phyloP scores from a whole-genome alignment of 176 grass and related monocot genomes.

The Ensete ventricosum region DNA sequence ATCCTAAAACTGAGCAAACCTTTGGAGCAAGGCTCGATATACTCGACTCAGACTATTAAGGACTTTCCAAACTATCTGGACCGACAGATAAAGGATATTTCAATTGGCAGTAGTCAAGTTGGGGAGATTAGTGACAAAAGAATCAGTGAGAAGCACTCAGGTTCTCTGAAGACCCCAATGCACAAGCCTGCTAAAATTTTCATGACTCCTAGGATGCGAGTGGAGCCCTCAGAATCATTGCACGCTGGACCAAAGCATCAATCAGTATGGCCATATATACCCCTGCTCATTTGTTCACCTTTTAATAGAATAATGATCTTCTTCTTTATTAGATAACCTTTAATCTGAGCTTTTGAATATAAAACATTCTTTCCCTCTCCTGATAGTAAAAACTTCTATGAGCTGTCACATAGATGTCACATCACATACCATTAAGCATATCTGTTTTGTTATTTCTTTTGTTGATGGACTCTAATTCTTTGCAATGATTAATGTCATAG shows the following conservation, averaged over 20 bases:
- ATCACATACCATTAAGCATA: not conserved
- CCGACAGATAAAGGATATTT: slow-evolving; percentile 32
- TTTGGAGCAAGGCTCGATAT: slow-evolving; percentile 20
- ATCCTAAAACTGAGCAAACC: slow-evolving; percentile 35
- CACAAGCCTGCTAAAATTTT: slow-evolving; percentile 28
- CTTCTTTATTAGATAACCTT: not conserved
- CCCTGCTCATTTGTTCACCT: not conserved
- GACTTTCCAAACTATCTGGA: slow-evolving; percentile 34
- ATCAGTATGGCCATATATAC: slow-evolving; percentile 1
- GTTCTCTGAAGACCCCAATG: slow-evolving; percentile 30
- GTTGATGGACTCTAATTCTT: not conserved
- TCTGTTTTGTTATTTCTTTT: not conserved
- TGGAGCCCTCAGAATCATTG: slow-evolving; percentile 3
- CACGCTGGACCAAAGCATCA: not conserved
- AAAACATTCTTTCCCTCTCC: not conserved
- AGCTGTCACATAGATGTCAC: not conserved
- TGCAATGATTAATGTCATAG: not conserved
- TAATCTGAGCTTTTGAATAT: not conserved
- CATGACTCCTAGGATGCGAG: not conserved
- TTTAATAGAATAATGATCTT: not conserved
- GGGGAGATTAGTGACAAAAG: slow-evolving; percentile 37
- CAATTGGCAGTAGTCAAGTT: slow-evolving; percentile 29
- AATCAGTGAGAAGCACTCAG: slow-evolving; percentile 31
- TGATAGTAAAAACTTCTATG: not conserved
- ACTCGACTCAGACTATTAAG: slow-evolving; percentile 33